Evolutionary conservation across 2,329 filamentous ascomycete species (phyloP), one percentile per base, ranked within the genome.

Genomic region (Fusarium heterosporum): DNA sequence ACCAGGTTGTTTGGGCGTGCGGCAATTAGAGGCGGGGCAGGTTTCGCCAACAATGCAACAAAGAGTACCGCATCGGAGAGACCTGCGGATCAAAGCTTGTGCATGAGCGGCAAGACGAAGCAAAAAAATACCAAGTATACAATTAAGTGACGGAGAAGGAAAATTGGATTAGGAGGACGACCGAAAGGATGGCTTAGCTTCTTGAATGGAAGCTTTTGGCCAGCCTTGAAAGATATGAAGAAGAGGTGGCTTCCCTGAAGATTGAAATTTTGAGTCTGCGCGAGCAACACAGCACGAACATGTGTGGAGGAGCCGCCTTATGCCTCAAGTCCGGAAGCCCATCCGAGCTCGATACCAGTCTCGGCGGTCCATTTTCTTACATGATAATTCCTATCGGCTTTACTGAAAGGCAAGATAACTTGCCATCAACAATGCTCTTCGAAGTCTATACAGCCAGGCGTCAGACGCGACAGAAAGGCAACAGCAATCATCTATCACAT

Each of bases 11-110:
- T 22, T 70, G 54, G 59, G 38, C 38, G 39, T 71, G 60, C 42
- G 48, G 66, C 29, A 52, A 55, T 38, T 69, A 52, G 68, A 65
- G 36, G 41, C 69, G 55, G 68, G 59, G 55, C 17, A 57, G 86
- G 78, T 93, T 93, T 81, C 85, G 89, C 70, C 85, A 91, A 76
- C 90, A 92, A 76, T 93, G 91, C 82, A 87, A 89, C 77, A 90
- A 89, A 78, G 91, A 93, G 77, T n/a, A 93, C 80, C 89, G 90
- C 73, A 92, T 89, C 60, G 90, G 91, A 73, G 91, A 41, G 19
- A 41, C 39, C 39, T 41, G 17, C 11, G 39, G 30, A 26, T 26
- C 25, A 14, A 48, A 48, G 78, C 84, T 93, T 70, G 86, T 93
- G 74, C 90, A 88, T 80, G 13, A 7, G 41, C 41, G 49, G 28